Conservation (phyloP, 164 flowering plant genomes). For the Protea cynaroides region DNA sequence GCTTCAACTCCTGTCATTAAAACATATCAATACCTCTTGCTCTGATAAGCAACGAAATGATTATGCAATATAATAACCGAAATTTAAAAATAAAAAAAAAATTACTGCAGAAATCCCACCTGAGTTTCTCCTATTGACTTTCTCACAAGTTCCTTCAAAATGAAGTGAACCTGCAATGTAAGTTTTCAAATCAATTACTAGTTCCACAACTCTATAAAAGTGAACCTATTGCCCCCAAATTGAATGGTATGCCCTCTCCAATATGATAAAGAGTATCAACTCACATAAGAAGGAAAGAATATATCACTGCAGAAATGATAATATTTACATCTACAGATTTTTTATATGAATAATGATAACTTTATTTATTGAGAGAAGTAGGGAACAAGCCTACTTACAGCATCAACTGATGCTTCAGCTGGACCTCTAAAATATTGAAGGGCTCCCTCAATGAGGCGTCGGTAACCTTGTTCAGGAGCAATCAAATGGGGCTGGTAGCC, state of each 20-base stretch:
- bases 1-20: conserved; percentile 46
- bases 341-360: not conserved
- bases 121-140: conserved; percentile 49
- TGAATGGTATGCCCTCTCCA: not conserved
- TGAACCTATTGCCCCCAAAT: too few species aligned
- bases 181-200: not conserved
- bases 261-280: not conserved
- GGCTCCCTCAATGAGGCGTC: conserved; percentile 41
- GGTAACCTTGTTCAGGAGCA: conserved; percentile 48
- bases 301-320: not conserved
- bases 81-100: too few species aligned
- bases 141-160: conserved; percentile 50
- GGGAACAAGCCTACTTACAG: conserved; percentile 23
- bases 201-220: not conserved
- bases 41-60: too few species aligned
- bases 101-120: conserved; percentile 14
- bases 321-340: not conserved
- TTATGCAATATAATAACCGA: too few species aligned
- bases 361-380: not conserved
- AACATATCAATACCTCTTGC: not conserved
- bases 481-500: conserved; percentile 47
- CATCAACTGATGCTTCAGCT: conserved; percentile 49
- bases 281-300: not conserved
- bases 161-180: conserved; percentile 40
- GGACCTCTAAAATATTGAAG: conserved; percentile 39